Conservation (phyloP, 305 asterid genomes). For the Ajuga reptans region DNA sequence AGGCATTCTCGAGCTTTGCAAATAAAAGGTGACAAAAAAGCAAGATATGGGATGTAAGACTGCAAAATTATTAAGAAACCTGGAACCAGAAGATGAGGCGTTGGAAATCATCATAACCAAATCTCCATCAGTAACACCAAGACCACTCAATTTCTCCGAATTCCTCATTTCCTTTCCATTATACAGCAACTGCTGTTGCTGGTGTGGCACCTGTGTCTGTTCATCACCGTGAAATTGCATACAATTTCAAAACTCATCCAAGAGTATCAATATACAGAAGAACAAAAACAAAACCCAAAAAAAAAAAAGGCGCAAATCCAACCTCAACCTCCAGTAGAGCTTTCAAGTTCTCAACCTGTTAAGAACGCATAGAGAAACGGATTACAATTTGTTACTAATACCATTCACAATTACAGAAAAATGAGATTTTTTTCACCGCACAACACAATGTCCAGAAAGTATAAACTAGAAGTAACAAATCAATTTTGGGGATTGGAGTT, state of each 20-base stretch:
- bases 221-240: constrained; percentile 24
- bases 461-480: neutral
- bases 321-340: constrained; percentile 98
- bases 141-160: constrained; percentile 58
- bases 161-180: constrained; percentile 76
- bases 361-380: neutral
- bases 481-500: neutral
- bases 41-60: neutral
- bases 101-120: constrained; percentile 74
- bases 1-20: neutral
- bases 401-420: neutral
- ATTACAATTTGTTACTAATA: neutral
- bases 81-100: constrained; percentile 33
- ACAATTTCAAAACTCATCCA: neutral
- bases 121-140: constrained; percentile 79
- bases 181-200: constrained; percentile 74
- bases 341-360: constrained; percentile 92
- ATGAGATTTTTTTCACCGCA: neutral
- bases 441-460: neutral
- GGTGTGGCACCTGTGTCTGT: constrained; percentile 70
- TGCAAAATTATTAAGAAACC: constrained; percentile 26
- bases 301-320: constrained; percentile 9
- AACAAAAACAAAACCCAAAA: neutral
- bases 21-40: neutral
- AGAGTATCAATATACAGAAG: neutral